Evolutionary conservation across 768 basidiomycete species (phyloP).

Genomic region (Russula abietina): DNA sequence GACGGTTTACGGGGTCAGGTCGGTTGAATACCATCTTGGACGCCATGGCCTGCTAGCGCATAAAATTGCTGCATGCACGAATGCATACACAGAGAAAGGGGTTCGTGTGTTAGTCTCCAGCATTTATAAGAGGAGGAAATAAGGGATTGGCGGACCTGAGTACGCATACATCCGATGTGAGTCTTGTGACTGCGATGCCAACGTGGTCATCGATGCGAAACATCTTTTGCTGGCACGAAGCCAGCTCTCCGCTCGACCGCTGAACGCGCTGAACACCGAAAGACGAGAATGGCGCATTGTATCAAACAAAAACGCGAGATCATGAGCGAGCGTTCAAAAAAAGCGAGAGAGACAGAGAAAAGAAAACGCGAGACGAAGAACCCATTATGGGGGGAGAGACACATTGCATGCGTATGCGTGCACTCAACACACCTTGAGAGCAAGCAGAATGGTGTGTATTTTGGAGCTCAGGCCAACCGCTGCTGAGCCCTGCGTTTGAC

Average conservation of each 20-base stretch:
- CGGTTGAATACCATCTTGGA: conserved; percentile 94
- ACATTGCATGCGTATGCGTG: background rate
- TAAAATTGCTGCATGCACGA: conserved; percentile 77
- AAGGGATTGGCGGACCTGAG: conserved; percentile 58
- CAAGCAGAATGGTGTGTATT: conserved; percentile 88
- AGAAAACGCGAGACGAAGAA: background rate
- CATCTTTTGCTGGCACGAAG: conserved; percentile 99
- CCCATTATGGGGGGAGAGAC: background rate
- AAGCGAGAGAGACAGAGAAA: background rate
- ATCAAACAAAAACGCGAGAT: background rate
- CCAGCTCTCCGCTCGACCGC: conserved; percentile 97
- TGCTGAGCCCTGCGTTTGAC: conserved; percentile 99
- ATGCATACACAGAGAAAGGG: background rate
- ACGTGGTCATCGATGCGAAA: conserved; percentile 99
- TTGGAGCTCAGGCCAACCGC: conserved; percentile 94
- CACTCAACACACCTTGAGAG: conserved; percentile 66
- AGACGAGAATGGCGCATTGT: background rate
- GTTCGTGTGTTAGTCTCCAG: background rate
- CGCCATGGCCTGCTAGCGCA: conserved; percentile 97
- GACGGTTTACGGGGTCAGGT: conserved; percentile 87
- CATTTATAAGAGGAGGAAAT: background rate
- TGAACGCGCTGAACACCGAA: too few species aligned
- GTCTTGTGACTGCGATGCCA: conserved; percentile 98
- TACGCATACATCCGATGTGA: conserved; percentile 96
- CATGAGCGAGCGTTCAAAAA: background rate